These are phyloP conservation scores for Fusarium drepaniforme DNA, from an alignment of 2,329 filamentous ascomycete species.

Conservation along the genomic window DNA sequence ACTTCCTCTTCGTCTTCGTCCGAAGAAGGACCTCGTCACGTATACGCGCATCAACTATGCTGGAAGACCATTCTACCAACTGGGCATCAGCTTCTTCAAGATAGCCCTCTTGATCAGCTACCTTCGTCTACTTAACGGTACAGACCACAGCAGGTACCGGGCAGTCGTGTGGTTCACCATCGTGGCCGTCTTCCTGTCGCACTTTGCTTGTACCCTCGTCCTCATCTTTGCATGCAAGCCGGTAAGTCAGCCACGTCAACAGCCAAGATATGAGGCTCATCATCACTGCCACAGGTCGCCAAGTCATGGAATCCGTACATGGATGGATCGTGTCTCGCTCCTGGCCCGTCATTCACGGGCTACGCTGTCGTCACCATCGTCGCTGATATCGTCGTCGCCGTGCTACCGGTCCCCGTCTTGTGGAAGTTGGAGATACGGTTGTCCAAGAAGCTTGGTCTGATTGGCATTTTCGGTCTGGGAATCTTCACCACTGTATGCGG, in stretches of 20 bases:
- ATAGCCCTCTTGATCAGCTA: constrained; percentile 66
- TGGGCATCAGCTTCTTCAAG: constrained; percentile 69
- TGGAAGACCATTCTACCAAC: constrained; percentile 65
- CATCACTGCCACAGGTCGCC: constrained; percentile 43
- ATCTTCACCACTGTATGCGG: constrained; percentile 68
- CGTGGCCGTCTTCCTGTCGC: constrained; percentile 56
- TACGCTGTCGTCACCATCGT: constrained; percentile 65
- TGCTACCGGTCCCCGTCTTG: constrained; percentile 64
- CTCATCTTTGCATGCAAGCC: constrained; percentile 64
- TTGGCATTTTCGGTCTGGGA: constrained; percentile 64
- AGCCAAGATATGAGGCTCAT: neutral
- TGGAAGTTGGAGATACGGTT: constrained; percentile 60
- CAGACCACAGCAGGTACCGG: constrained; percentile 59
- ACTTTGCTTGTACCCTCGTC: constrained; percentile 61
- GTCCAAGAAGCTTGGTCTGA: constrained; percentile 63
- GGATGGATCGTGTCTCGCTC: constrained; percentile 57
- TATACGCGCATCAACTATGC: constrained; percentile 66
- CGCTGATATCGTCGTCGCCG: constrained; percentile 62
- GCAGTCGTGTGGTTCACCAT: constrained; percentile 59
- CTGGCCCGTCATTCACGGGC: constrained; percentile 62
- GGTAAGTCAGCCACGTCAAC: constrained; percentile 45
- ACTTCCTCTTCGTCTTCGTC: constrained; percentile 58
- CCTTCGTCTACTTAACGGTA: constrained; percentile 62
- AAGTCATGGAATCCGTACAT: constrained; percentile 60
- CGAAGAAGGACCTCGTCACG: constrained; percentile 54